Evolutionary conservation across 352 stramenopile species (phyloP), one percentile per base, ranked within the genome.

Genomic region (Phytophthora agathidicida): DNA sequence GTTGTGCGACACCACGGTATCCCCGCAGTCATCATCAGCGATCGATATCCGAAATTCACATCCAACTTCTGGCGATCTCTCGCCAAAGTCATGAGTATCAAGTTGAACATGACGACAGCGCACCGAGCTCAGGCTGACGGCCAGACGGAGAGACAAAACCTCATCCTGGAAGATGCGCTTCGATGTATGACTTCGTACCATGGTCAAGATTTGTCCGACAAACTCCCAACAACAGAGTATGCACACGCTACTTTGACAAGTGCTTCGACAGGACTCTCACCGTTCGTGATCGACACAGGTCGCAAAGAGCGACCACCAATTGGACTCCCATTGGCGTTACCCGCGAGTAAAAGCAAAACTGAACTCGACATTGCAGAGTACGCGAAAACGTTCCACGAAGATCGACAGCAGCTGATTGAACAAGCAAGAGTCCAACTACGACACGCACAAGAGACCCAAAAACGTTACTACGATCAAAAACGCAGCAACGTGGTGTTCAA

Each of bases 111-210:
- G 27, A 63, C 53, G 35, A 55, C 53, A 7, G 24, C 52, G 6
- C 46, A 61, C 13, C 32, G 41, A 14, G 42, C 52, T 23, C 52
- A 58, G 33, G 37, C 49, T 10, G 37, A 58, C 19, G 36, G 49
- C 22, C 51, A 46, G 24, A 60, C 39, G 1, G 41, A 60, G 16
- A 20, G 41, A 31, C 51, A 52, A 26, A 52, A 52, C 17, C 23
- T 52, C 30, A 43, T 47, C 19, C 42, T 54, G 7, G 32, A 54
- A 47, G 42, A 53, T 7, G 26, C 52, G 35, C 41, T 61, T 20
- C 31, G 52, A 7, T 60, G 31, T 10, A 60, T 60, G 32, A 24
- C 46, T n/a, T 60, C 52, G 30, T 60, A 60, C 31, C 41, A 60
- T 31, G 41, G 30, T 14, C 7, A 44, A 44, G 54, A 64, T 22